phyloP scores from a whole-genome alignment of 2,329 filamentous ascomycete species.

The Daldinia eschscholtzii region DNA sequence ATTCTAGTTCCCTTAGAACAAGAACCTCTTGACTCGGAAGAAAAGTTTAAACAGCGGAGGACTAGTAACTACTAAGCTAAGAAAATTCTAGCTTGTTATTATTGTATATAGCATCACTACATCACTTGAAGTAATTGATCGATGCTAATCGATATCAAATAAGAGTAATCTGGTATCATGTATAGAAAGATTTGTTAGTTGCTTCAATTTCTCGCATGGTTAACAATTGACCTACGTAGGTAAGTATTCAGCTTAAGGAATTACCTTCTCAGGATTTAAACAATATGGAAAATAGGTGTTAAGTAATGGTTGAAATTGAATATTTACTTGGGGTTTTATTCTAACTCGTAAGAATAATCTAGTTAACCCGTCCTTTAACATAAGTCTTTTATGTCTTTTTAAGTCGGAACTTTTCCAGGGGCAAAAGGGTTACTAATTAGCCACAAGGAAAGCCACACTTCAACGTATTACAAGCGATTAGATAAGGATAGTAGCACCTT shows the following conservation, averaged over 20 bases:
- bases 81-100: neutral
- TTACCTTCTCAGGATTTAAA: too few relatives aligned
- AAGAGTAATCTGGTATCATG: neutral
- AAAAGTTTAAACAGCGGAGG: conserved; percentile 11
- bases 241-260: too few relatives aligned
- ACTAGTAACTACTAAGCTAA: neutral
- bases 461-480: conserved; percentile 20
- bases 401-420: neutral
- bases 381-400: too few relatives aligned
- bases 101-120: conserved; percentile 1
- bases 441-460: conserved; percentile 27
- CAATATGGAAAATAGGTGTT: neutral
- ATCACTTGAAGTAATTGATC: conserved; percentile 16
- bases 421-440: neutral
- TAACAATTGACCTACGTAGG: neutral
- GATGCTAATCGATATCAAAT: neutral
- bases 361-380: too few relatives aligned
- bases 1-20: neutral
- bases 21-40: conserved; percentile 26
- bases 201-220: neutral
- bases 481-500: conserved; percentile 29
- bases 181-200: conserved; percentile 4
- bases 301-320: neutral
- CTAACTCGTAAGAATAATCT: too few relatives aligned
- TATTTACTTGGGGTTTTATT: too few relatives aligned